These are phyloP conservation scores for Geosmithia putterillii DNA, from an alignment of 2,329 filamentous ascomycete genomes.

Conservation along the genomic window DNA sequence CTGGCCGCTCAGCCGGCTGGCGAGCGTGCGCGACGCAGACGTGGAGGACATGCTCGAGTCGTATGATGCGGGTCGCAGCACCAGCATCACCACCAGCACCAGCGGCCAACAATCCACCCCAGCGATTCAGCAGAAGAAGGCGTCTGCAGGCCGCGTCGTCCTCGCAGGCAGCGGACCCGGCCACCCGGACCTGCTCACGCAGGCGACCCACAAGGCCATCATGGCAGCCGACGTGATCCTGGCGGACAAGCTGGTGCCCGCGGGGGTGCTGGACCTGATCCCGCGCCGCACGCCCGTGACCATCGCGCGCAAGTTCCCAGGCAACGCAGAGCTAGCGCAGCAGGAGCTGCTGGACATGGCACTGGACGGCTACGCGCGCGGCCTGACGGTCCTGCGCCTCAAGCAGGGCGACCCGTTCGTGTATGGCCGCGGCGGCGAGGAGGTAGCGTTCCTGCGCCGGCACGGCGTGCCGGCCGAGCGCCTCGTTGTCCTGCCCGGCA, in stretches of 20 bases:
- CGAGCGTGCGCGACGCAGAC: constrained; percentile 67
- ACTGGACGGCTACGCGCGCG: constrained; percentile 49
- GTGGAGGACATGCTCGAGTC: constrained; percentile 64
- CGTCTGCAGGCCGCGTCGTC: constrained; percentile 49
- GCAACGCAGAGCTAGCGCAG: constrained; percentile 89
- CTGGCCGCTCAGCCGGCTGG: constrained; percentile 80
- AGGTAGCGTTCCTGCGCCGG: constrained; percentile 69
- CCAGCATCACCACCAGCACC: not conserved
- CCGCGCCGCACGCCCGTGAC: constrained; percentile 79
- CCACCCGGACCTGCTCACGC: constrained; percentile 82
- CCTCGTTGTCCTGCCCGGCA: constrained; percentile 68
- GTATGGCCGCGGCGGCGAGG: constrained; percentile 89
- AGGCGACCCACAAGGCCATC: constrained; percentile 67
- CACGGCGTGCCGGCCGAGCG: constrained; percentile 41
- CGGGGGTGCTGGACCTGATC: constrained; percentile 76
- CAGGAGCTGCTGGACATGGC: constrained; percentile 76
- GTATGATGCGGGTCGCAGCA: constrained; percentile 35
- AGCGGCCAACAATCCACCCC: too few relatives aligned
- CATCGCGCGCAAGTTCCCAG: constrained; percentile 95
- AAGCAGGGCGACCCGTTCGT: constrained; percentile 97
- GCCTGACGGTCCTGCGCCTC: constrained; percentile 72
- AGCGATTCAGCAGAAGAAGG: too few relatives aligned
- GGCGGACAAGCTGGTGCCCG: constrained; percentile 76
- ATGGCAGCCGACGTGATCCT: constrained; percentile 65
- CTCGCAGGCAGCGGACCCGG: constrained; percentile 88